A percentile compares a stretch with the other conserved stretches of the same genome.
phyloP scores from a whole-genome alignment of 768 basidiomycete genomes.

The Suillus alpinus region DNA sequence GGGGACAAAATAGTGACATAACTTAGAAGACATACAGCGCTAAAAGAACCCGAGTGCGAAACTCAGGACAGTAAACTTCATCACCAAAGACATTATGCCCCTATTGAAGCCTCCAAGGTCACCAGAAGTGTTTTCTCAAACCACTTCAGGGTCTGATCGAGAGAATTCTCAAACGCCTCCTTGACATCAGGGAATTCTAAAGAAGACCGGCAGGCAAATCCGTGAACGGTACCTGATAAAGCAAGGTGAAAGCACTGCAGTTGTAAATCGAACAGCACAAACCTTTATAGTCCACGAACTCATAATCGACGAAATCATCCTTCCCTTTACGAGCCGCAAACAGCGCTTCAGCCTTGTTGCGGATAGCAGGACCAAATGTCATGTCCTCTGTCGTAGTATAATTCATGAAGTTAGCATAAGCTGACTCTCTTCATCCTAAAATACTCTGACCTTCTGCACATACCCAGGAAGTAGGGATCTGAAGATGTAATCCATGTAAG shows the following conservation, averaged over 20 bases:
- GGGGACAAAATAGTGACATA: not conserved
- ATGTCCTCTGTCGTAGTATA: slow-evolving; percentile 29
- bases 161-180: slow-evolving; percentile 42
- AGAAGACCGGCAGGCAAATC: slow-evolving; percentile 49
- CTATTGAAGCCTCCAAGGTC: not conserved
- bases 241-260: not conserved
- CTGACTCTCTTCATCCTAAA: not conserved
- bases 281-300: slow-evolving; percentile 38
- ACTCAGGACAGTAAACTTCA: not conserved
- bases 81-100: not conserved
- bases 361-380: slow-evolving; percentile 21
- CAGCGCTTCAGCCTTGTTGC: slow-evolving; percentile 27
- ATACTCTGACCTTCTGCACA: slow-evolving; percentile 34
- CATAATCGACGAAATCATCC: slow-evolving; percentile 29
- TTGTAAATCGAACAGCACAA: not conserved
- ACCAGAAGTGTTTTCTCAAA: slow-evolving; percentile 36
- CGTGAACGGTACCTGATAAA: slow-evolving; percentile 42
- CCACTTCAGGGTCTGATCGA: slow-evolving; percentile 41
- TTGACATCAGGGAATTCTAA: slow-evolving; percentile 40
- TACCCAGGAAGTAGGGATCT: slow-evolving; percentile 31
- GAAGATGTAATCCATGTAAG: not conserved
- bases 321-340: slow-evolving; percentile 30
- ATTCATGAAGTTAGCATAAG: not conserved
- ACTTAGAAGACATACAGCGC: not conserved
- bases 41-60: not conserved